Conservation (phyloP, 2,329 filamentous ascomycete species). For the Pseudocercospora fijiensis region DNA sequence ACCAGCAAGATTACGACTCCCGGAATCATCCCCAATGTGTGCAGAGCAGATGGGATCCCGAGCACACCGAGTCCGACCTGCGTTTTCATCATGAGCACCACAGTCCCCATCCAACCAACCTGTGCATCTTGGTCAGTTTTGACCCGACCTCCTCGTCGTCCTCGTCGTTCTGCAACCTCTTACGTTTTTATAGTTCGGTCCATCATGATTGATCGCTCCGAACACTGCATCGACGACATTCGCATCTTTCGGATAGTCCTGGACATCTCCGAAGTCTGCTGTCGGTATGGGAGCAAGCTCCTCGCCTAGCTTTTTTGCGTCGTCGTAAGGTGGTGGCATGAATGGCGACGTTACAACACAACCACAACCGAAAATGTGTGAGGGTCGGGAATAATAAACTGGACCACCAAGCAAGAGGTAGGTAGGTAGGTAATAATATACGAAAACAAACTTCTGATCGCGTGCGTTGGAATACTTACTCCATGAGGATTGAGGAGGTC, state of each 20-base stretch:
- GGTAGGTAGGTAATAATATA: too few relatives aligned
- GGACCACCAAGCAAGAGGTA: conserved; percentile 3
- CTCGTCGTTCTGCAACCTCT: not conserved
- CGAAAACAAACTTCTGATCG: conserved; percentile 9
- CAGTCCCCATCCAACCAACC: conserved; percentile 46
- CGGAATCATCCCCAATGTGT: conserved; percentile 50
- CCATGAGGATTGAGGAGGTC: not conserved
- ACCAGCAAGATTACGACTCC: conserved; percentile 48
- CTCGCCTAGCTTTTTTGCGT: conserved; percentile 24
- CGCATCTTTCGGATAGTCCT: conserved; percentile 18
- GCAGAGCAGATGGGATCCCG: conserved; percentile 46
- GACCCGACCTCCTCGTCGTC: not conserved
- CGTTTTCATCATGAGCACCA: conserved; percentile 49
- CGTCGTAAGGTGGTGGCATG: conserved; percentile 15
- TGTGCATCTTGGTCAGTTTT: conserved; percentile 5
- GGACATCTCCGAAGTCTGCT: conserved; percentile 20
- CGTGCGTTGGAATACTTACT: conserved; percentile 9
- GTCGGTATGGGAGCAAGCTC: conserved; percentile 23
- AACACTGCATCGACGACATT: conserved; percentile 23
- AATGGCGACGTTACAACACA: not conserved
- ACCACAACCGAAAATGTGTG: conserved; percentile 10
- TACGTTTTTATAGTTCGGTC: conserved; percentile 31
- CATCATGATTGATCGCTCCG: conserved; percentile 22
- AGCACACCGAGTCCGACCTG: conserved; percentile 51
- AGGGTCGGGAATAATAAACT: conserved; percentile 12